Conservation (phyloP, 2,329 filamentous ascomycete genomes). For the Onygenales sp. region DNA sequence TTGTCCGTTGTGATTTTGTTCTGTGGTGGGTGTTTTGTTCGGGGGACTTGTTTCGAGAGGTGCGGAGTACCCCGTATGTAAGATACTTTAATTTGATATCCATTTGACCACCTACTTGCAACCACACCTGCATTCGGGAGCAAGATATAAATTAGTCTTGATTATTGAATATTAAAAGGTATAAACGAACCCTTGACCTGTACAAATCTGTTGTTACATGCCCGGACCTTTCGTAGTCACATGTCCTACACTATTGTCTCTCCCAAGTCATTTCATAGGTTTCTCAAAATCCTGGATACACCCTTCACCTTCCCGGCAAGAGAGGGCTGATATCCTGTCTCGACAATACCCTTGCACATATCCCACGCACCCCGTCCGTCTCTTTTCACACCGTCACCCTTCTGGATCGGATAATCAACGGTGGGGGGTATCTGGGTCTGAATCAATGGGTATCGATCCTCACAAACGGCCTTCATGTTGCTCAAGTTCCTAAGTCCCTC, state of each 20-base stretch:
- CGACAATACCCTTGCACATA: slow-evolving; percentile 35
- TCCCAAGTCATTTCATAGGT: slow-evolving; percentile 20
- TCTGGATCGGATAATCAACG: slow-evolving; percentile 69
- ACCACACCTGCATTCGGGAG: no score
- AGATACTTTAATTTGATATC: no score
- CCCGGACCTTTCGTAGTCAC: no score
- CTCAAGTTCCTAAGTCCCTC: slow-evolving; percentile 79
- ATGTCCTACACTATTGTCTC: neutral
- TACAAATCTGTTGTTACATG: no score
- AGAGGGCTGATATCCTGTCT: slow-evolving; percentile 38
- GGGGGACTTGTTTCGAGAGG: no score
- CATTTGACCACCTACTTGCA: no score
- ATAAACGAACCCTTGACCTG: no score
- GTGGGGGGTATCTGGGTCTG: slow-evolving; percentile 71
- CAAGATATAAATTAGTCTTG: no score
- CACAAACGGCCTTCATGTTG: slow-evolving; percentile 78
- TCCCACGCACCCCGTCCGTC: slow-evolving; percentile 57
- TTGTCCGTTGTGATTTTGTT: no score
- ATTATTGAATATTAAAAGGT: no score
- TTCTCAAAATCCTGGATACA: slow-evolving; percentile 27
- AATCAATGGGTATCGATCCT: slow-evolving; percentile 55
- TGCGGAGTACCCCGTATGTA: no score
- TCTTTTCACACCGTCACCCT: slow-evolving; percentile 41
- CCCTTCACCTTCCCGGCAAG: slow-evolving; percentile 31
- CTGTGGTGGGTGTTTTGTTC: no score